A percentile compares a stretch with the other conserved stretches of the same genome.
Conservation (phyloP, 164 flowering plant species). For the Euptelea pleiosperma region DNA sequence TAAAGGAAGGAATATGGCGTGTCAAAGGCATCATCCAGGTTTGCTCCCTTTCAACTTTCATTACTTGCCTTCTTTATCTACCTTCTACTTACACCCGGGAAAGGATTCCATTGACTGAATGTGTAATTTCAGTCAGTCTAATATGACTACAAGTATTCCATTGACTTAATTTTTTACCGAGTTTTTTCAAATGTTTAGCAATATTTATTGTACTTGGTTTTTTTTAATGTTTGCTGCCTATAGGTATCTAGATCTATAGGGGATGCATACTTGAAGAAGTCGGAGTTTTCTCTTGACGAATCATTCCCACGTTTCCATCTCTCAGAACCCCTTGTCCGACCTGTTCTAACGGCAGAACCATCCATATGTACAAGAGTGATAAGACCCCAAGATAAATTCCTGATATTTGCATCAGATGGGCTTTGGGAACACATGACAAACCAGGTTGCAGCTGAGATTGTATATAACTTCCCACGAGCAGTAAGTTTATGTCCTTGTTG, state of each 20-base stretch:
- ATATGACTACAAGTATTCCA: too few relatives aligned
- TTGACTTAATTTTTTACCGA: too few relatives aligned
- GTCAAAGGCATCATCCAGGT: slow-evolving; percentile 91
- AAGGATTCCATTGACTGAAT: background rate
- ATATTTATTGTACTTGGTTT: background rate
- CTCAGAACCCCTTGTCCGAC: slow-evolving; percentile 50
- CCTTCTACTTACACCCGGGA: background rate
- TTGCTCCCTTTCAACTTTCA: background rate
- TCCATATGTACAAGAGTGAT: slow-evolving; percentile 39
- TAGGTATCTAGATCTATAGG: slow-evolving; percentile 89
- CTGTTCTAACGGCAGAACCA: slow-evolving; percentile 73
- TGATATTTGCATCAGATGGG: slow-evolving; percentile 92
- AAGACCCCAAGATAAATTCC: slow-evolving; percentile 50
- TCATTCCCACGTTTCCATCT: slow-evolving; percentile 51
- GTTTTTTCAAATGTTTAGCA: background rate
- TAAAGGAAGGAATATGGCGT: slow-evolving; percentile 71
- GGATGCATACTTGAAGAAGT: slow-evolving; percentile 80
- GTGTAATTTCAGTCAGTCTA: background rate
- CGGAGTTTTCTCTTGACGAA: slow-evolving; percentile 55
- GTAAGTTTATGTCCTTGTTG: slow-evolving; percentile 31
- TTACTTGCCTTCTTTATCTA: background rate
- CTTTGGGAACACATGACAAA: slow-evolving; percentile 81
- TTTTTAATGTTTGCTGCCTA: background rate
- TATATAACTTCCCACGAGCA: slow-evolving; percentile 46
- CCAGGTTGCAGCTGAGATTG: slow-evolving; percentile 71